Evolutionary conservation across 2,329 filamentous ascomycete species (phyloP).

Genomic region (Ceratocystis papillata): DNA sequence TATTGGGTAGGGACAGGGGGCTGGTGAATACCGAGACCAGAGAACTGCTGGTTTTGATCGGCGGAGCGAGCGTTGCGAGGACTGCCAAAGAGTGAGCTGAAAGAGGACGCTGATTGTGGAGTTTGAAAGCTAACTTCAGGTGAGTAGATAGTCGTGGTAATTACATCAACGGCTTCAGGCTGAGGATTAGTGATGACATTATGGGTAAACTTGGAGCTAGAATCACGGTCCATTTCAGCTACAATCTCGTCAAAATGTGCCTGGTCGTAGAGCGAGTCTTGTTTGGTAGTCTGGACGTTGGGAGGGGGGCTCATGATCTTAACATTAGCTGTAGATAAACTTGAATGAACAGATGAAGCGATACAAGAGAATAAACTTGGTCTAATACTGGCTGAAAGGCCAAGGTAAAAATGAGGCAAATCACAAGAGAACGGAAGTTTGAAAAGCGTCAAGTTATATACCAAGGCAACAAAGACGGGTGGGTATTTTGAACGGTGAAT

Average conservation of each 20-base stretch:
- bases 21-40: background rate
- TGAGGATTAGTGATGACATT: background rate
- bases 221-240: background rate
- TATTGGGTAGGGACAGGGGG: no score
- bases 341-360: background rate
- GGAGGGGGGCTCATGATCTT: background rate
- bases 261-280: background rate
- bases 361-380: background rate
- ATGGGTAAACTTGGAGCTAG: background rate
- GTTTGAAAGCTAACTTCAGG: slow-evolving; percentile 15
- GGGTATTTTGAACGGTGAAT: background rate
- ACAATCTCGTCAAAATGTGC: background rate
- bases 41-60: background rate
- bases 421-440: background rate
- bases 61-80: background rate
- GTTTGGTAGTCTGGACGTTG: background rate
- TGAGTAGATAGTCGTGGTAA: background rate
- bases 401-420: no score
- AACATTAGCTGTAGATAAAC: background rate
- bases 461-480: no score
- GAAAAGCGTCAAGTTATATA: background rate
- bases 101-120: slow-evolving; percentile 10
- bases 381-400: background rate
- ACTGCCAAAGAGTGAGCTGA: background rate
- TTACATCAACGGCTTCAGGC: background rate